phyloP scores from a whole-genome alignment of 495 filamentous ascomycete genomes.

The Penicillium daleae region DNA sequence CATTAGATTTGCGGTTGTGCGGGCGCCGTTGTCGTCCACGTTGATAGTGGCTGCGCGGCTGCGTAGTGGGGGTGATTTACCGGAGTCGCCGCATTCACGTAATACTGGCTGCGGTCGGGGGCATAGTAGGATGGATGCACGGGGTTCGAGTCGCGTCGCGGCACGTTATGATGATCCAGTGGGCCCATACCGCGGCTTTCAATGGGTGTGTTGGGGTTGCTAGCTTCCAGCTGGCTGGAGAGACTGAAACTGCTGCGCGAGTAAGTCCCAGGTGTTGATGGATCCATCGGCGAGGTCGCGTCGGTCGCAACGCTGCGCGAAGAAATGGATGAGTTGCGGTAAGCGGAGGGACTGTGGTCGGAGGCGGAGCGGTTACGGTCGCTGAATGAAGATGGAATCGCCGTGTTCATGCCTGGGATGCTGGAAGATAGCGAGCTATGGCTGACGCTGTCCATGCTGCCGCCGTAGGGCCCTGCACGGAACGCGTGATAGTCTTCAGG shows the following conservation, averaged over 20 bases:
- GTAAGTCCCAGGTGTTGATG: conserved; percentile 43
- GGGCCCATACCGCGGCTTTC: conserved; percentile 40
- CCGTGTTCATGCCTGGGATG: conserved; percentile 38
- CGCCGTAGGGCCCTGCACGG: conserved; percentile 39
- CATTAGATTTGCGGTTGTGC: conserved; percentile 50
- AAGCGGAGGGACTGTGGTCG: conserved; percentile 46
- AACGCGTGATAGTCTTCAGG: conserved; percentile 45
- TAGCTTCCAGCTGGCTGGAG: conserved; percentile 39
- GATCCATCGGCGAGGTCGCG: conserved; percentile 48
- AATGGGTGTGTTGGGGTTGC: conserved; percentile 28
- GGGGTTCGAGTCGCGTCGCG: conserved; percentile 47
- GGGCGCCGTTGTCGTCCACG: conserved; percentile 48
- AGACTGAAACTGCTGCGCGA: conserved; percentile 48
- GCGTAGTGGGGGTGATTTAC: conserved; percentile 43
- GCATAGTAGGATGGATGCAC: conserved; percentile 40
- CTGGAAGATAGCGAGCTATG: conserved; percentile 43
- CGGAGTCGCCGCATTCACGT: conserved; percentile 35
- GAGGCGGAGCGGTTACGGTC: conserved; percentile 49
- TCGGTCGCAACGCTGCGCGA: conserved; percentile 48
- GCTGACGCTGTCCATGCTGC: conserved; percentile 42
- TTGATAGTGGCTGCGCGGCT: conserved; percentile 35
- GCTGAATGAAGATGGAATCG: conserved; percentile 37
- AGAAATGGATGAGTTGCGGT: conserved; percentile 50
- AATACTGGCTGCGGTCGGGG: conserved; percentile 43
- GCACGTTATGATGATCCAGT: conserved; percentile 42